A percentile compares a stretch with the other conserved stretches of the same genome.
phyloP scores from a whole-genome alignment of 345 rosid genomes.

The Rhodomyrtus tomentosa region DNA sequence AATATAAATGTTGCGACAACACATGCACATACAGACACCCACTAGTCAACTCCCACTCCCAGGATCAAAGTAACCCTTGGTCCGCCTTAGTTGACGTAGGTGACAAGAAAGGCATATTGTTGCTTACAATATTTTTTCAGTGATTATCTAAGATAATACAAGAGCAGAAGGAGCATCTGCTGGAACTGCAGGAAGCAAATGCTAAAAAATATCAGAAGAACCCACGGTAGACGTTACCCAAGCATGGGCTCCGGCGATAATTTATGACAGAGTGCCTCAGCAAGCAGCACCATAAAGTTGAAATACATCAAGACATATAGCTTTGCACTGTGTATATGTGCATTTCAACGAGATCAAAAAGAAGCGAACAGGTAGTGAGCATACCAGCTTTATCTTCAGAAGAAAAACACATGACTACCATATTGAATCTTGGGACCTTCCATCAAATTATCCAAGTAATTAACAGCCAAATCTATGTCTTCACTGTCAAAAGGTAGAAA shows the following conservation, averaged over 20 bases:
- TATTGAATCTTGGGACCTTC: constrained; percentile 81
- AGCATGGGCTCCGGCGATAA: not conserved
- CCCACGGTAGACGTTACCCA: not conserved
- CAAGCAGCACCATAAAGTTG: not conserved
- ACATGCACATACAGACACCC: not conserved
- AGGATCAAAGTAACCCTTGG: not conserved
- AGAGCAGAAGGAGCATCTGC: not conserved
- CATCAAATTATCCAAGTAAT: constrained; percentile 55
- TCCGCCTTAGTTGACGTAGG: not conserved
- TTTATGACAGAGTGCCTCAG: not conserved
- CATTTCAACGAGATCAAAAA: not conserved
- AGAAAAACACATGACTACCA: constrained; percentile 72
- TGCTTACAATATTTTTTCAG: not conserved
- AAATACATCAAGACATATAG: not conserved
- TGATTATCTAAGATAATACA: not conserved
- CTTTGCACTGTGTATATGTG: not conserved
- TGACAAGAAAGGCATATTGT: not conserved
- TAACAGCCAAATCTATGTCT: constrained; percentile 59
- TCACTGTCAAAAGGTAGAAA: constrained; percentile 31
- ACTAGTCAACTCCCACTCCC: not conserved
- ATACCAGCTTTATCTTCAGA: constrained; percentile 61
- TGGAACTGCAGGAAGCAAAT: not conserved
- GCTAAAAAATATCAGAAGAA: not conserved
- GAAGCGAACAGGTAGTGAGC: not conserved
- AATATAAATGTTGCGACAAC: not conserved